phyloP scores from a whole-genome alignment of 106 monocot genomes.

The Cymbidium sinense region DNA sequence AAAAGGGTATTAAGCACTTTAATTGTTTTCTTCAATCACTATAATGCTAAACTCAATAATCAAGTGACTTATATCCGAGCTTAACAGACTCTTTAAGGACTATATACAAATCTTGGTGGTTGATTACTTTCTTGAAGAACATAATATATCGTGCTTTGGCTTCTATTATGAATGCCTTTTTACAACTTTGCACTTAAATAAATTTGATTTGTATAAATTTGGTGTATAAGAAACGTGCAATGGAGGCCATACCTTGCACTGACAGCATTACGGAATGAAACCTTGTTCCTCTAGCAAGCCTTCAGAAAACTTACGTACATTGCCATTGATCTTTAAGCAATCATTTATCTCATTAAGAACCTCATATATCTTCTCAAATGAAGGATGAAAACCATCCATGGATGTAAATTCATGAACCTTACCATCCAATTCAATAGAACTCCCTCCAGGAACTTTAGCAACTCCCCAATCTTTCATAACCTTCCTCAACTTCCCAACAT shows the following conservation, averaged over 20 bases:
- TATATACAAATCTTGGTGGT: neutral
- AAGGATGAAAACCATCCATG: constrained; percentile 56
- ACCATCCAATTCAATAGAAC: constrained; percentile 59
- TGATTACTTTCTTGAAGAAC: neutral
- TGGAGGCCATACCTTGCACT: neutral
- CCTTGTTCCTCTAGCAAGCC: constrained; percentile 1
- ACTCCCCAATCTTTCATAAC: constrained; percentile 52
- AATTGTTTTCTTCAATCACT: neutral
- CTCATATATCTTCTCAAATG: constrained; percentile 34
- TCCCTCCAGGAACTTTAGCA: constrained; percentile 53
- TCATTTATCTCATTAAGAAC: constrained; percentile 29
- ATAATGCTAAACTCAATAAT: neutral
- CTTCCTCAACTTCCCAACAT: constrained; percentile 49
- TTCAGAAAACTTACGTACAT: constrained; percentile 12
- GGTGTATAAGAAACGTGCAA: neutral
- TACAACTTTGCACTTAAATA: neutral
- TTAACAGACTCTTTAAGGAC: neutral
- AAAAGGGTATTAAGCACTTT: neutral
- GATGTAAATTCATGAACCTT: constrained; percentile 60
- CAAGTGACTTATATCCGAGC: neutral
- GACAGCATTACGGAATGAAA: neutral
- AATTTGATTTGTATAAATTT: neutral
- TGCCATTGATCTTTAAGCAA: constrained; percentile 36
- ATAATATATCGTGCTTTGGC: neutral
- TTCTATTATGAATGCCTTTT: neutral